phyloP scores from a whole-genome alignment of 129 eudicot genomes.

The Lactuca sativa region DNA sequence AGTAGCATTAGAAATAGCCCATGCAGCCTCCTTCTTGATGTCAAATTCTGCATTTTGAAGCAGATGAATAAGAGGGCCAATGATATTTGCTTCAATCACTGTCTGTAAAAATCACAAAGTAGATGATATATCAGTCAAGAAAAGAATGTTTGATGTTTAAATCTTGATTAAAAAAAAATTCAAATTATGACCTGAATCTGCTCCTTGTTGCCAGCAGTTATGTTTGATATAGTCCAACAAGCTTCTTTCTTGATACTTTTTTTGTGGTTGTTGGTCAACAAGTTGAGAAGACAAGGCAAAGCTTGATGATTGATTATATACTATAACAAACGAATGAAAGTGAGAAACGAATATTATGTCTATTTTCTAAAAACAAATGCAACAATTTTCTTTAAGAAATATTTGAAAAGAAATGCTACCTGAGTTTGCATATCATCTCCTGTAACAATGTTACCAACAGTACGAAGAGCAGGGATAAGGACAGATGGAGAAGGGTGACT shows the following conservation, averaged over 20 bases:
- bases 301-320: neutral
- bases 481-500: conserved; percentile 80
- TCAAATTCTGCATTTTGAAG: neutral
- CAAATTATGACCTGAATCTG: neutral
- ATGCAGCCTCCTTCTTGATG: neutral
- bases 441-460: conserved; percentile 76
- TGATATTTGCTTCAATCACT: neutral
- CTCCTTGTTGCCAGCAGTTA: neutral
- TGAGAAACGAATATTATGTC: too few species aligned
- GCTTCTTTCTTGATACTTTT: neutral
- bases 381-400: too few species aligned
- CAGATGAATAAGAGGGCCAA: neutral
- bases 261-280: neutral
- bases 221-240: neutral
- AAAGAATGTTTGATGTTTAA: too few species aligned
- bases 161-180: too few species aligned
- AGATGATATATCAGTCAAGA: neutral
- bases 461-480: conserved; percentile 78
- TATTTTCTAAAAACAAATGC: neutral
- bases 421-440: conserved; percentile 88
- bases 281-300: neutral
- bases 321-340: neutral
- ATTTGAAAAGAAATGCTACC: conserved; percentile 26
- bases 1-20: neutral
- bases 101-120: neutral